Base-by-base conservation (phyloP, 176 grass and related monocot species). In the Hsuehochloa calcarea region DNA sequence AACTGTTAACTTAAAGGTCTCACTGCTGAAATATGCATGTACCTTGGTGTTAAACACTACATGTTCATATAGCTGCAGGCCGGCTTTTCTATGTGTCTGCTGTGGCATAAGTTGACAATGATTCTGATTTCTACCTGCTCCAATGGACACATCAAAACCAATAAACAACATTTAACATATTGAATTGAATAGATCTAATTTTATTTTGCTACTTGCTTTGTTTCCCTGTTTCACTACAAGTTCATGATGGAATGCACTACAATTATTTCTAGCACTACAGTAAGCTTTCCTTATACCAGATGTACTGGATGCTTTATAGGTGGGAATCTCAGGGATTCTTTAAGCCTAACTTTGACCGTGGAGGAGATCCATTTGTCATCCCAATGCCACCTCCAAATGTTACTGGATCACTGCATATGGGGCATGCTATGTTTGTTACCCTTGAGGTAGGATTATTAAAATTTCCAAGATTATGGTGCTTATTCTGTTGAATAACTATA, bases 361-460 rank as follows among this genome's bases (percentile, higher is more conserved):
- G 87, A 78, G 89, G 86, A 37, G 89, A 98, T 66, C 96, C 96
- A 44, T 98, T 98, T 92, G 91, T 98, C 44, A 56, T 98, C 54
- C 86, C 93, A 59, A 98, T 98, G 96, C 96, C 96, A 67, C 96
- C 96, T 75, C 93, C 96, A 66, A 98, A 98, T 89, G 96, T 98
- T 78, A 98, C 96, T 6, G 96, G 96, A 52, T 98, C 93, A 70
- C 84, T 98, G 54, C 96, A 98, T 82, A 98, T 95, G 96, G 96
- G 96, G 10, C 96, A 98, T 92, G 96, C 93, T 83, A 98, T 98
- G 96, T 98, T 98, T 87, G 96, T 98, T 44, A 98, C 96, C 50
- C 96, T 98, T 83, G 96, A 98, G 96, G 96, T 98, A 85, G 40
- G 79, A 70, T 54, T 43, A 70, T 87, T 77, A 22, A 56, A 51